A percentile compares a stretch with the other conserved stretches of the same genome.
Evolutionary conservation across 768 basidiomycete species (phyloP).

Genomic region (Hebeloma cylindrosporum): DNA sequence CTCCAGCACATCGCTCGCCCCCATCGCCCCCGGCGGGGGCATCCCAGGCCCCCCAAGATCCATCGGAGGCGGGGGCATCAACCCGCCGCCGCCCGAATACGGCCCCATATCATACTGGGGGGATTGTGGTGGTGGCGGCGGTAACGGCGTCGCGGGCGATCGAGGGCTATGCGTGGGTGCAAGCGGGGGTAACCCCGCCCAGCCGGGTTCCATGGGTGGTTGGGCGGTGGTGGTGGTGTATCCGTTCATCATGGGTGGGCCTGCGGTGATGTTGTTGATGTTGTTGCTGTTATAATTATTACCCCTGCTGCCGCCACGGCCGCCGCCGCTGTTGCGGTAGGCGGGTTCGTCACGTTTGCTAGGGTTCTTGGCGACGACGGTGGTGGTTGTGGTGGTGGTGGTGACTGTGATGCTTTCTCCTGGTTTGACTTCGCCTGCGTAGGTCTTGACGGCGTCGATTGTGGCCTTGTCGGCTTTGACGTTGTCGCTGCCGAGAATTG

Average conservation of each 20-base stretch:
- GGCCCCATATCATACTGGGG: not conserved
- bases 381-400: constrained; percentile 25
- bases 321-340: not conserved
- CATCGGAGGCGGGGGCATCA: constrained; percentile 9
- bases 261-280: constrained; percentile 13
- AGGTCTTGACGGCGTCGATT: constrained; percentile 19
- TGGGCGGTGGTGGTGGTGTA: not conserved
- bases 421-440: constrained; percentile 15
- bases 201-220: constrained; percentile 13
- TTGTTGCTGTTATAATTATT: not conserved
- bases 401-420: constrained; percentile 25
- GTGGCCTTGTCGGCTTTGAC: constrained; percentile 18
- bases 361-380: constrained; percentile 22
- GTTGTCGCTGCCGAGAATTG: constrained; percentile 15
- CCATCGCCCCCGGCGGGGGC: not conserved
- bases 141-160: constrained; percentile 3
- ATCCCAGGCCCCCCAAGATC: constrained; percentile 10
- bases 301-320: not conserved
- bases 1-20: constrained; percentile 20
- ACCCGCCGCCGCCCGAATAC: constrained; percentile 10
- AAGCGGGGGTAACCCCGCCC: constrained; percentile 10
- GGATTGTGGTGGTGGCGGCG: constrained; percentile 9
- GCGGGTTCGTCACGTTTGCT: constrained; percentile 5
- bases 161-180: constrained; percentile 1
- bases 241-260: constrained; percentile 7